These are phyloP conservation scores for Vigna hirtella DNA, from an alignment of 306 rosid species.

Conservation along the genomic window DNA sequence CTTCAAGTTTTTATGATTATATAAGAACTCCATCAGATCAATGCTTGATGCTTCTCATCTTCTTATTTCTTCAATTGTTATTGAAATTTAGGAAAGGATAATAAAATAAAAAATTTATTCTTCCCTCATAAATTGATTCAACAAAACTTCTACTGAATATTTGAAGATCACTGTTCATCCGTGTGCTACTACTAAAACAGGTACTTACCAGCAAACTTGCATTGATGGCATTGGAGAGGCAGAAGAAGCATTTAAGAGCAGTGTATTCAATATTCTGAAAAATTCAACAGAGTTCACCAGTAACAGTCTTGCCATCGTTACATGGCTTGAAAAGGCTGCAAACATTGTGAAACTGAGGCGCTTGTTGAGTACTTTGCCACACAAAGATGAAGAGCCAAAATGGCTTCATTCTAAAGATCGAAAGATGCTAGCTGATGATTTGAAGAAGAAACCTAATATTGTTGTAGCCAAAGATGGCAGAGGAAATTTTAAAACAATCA, in stretches of 20 bases:
- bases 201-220: slow-evolving; percentile 77
- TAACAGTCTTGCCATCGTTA: slow-evolving; percentile 77
- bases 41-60: too few relatives aligned
- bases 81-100: too few relatives aligned
- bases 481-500: slow-evolving; percentile 61
- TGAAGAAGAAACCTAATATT: slow-evolving; percentile 45
- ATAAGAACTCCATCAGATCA: too few relatives aligned
- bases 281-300: slow-evolving; percentile 72
- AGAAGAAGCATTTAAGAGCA: slow-evolving; percentile 33
- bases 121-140: background rate
- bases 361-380: slow-evolving; percentile 30
- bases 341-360: slow-evolving; percentile 44
- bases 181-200: slow-evolving; percentile 40
- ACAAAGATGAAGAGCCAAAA: slow-evolving; percentile 4
- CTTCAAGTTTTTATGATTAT: too few relatives aligned
- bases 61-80: too few relatives aligned
- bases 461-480: slow-evolving; percentile 65
- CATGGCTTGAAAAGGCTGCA: slow-evolving; percentile 60
- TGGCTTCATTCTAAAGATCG: slow-evolving; percentile 48
- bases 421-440: slow-evolving; percentile 37
- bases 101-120: background rate
- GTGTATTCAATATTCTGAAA: slow-evolving; percentile 47
- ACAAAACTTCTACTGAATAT: background rate
- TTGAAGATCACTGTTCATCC: background rate
- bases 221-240: slow-evolving; percentile 61